phyloP scores from a whole-genome alignment of 2,329 filamentous ascomycete genomes.

The Trichoderma citrinoviride region DNA sequence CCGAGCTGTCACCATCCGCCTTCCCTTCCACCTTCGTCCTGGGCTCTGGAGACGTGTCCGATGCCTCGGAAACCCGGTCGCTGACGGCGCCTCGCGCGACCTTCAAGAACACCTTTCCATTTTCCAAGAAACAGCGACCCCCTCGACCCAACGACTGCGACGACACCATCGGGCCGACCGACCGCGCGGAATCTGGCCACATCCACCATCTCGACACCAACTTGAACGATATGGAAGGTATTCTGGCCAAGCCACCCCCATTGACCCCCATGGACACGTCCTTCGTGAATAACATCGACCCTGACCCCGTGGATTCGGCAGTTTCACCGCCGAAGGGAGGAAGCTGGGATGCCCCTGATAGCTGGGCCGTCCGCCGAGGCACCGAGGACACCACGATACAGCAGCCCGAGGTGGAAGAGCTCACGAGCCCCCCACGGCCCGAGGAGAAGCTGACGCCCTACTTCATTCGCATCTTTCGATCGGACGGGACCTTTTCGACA shows the following conservation, averaged over 20 bases:
- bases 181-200: conserved; percentile 58
- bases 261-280: conserved; percentile 67
- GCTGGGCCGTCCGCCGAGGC: conserved; percentile 83
- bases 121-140: conserved; percentile 55
- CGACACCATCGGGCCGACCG: conserved; percentile 59
- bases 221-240: conserved; percentile 86
- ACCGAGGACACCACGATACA: conserved; percentile 62
- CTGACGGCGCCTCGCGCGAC: conserved; percentile 41
- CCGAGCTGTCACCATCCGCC: conserved; percentile 40
- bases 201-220: conserved; percentile 83
- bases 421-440: conserved; percentile 62
- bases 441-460: conserved; percentile 76
- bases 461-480: conserved; percentile 92
- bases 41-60: conserved; percentile 30
- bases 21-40: conserved; percentile 34
- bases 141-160: conserved; percentile 52
- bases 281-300: conserved; percentile 46
- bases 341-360: conserved; percentile 91
- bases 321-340: conserved; percentile 51
- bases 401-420: conserved; percentile 63
- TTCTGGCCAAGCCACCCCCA: conserved; percentile 68
- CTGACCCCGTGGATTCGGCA: conserved; percentile 40
- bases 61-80: conserved; percentile 33
- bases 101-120: conserved; percentile 63
- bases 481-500: conserved; percentile 91